phyloP scores from a whole-genome alignment of 371 early-diverging fungal genomes.

The Nematocida ausubeli region DNA sequence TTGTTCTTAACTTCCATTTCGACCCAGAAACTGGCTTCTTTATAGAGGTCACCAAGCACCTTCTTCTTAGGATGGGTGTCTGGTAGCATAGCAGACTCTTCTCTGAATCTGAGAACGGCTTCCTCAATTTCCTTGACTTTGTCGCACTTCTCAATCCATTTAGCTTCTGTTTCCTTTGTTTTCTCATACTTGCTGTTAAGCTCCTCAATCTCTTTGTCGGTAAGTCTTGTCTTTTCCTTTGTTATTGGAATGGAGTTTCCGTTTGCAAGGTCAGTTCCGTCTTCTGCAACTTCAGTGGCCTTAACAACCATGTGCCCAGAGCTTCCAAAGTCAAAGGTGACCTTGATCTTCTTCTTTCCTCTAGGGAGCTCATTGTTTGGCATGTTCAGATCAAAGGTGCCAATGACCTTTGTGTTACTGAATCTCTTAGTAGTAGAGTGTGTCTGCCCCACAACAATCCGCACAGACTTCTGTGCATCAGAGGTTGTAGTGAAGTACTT shows the following conservation, averaged over 20 bases:
- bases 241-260: slow-evolving; percentile 20
- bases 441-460: slow-evolving; percentile 58
- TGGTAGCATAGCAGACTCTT: neutral
- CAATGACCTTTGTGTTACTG: slow-evolving; percentile 41
- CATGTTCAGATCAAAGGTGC: slow-evolving; percentile 44
- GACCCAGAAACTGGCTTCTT: slow-evolving; percentile 38
- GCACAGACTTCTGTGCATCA: slow-evolving; percentile 64
- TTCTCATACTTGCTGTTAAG: slow-evolving; percentile 43
- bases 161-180: slow-evolving; percentile 44
- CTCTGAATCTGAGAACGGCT: neutral
- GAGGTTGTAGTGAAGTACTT: slow-evolving; percentile 63
- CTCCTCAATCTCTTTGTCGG: slow-evolving; percentile 14
- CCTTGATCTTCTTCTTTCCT: slow-evolving; percentile 51
- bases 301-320: slow-evolving; percentile 43
- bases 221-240: slow-evolving; percentile 28
- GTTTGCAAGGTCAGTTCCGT: slow-evolving; percentile 13
- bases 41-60: slow-evolving; percentile 8
- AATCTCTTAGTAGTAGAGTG: slow-evolving; percentile 40
- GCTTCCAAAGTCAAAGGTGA: slow-evolving; percentile 49
- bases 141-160: slow-evolving; percentile 47
- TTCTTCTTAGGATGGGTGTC: slow-evolving; percentile 36
- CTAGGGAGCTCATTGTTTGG: slow-evolving; percentile 36
- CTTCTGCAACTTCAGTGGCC: slow-evolving; percentile 41
- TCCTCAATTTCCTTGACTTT: slow-evolving; percentile 27
- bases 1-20: slow-evolving; percentile 16